Evolutionary conservation across 352 stramenopile species (phyloP), one percentile per base, ranked within the genome.

Genomic region (Nothophytophthora sp.): DNA sequence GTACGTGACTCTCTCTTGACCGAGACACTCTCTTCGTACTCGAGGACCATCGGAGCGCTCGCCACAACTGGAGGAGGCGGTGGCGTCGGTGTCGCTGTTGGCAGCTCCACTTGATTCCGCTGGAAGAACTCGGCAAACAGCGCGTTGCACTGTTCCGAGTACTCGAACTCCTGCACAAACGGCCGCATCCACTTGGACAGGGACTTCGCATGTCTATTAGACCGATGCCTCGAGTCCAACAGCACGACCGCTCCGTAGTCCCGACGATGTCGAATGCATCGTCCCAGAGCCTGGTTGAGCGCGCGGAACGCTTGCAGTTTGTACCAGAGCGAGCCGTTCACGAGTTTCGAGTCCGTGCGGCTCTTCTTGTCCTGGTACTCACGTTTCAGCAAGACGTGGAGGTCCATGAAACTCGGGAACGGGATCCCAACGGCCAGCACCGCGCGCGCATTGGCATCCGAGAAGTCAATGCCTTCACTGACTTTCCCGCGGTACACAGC

Each of bases 401-500:
- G 85, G 75, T 99, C 96, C 59, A 96, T 93, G 12, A 96, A 84
- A 27, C 94, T 97, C 9, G 97, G 90, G 71, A 97, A 99, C 18
- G 98, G 97, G 38, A 99, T 93, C 7, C 98, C 98, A 20, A 98
- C 97, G 13, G 98, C 94, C 19, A 99, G 76, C 5, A 99, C 97
- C 15, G 86, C 85, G 30, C 97, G 82, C 12, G 95, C 98, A 60
- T 97, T 98, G 28, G 97, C 79, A 67, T 99, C 96, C 7, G 83
- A 89, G 59, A 99, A 99, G 67, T 99, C 97, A 32, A 99, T 98
- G 27, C 96, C 96, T 71, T 99, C 97, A 43, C 85, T 97, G 13
- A 99, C 96, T 72, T 99, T 99, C 29, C 97, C 97, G 24, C 97
- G 79, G 70, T 98, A 99, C 2, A 99, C 96, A 10, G 95, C 97